A percentile compares a stretch with the other conserved stretches of the same genome.
These are phyloP conservation scores for Cladosporium sp. DNA, from an alignment of 2,329 filamentous ascomycete genomes.

Conservation along the genomic window DNA sequence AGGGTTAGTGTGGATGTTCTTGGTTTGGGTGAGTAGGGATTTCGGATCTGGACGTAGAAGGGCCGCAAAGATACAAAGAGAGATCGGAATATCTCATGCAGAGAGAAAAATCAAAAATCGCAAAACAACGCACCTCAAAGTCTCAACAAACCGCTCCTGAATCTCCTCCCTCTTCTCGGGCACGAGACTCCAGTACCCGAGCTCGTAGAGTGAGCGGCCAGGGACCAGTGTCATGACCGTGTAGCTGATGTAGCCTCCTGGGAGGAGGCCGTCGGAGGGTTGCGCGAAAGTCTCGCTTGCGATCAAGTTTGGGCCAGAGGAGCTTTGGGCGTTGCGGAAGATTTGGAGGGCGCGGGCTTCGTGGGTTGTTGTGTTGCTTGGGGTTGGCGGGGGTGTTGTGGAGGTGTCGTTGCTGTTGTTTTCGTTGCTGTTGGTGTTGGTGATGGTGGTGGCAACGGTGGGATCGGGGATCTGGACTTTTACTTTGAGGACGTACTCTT, in stretches of 20 bases:
- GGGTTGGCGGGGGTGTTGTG: slow-evolving; percentile 23
- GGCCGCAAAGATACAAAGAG: too few relatives aligned
- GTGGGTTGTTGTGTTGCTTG: slow-evolving; percentile 23
- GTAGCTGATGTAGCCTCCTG: slow-evolving; percentile 27
- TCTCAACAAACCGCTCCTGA: slow-evolving; percentile 20
- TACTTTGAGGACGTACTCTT: slow-evolving; percentile 25
- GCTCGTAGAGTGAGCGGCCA: slow-evolving; percentile 24
- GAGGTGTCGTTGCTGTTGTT: slow-evolving; percentile 25
- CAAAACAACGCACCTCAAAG: slow-evolving; percentile 21
- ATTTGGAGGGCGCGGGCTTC: slow-evolving; percentile 24
- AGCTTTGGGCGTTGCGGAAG: slow-evolving; percentile 17
- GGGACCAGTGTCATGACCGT: slow-evolving; percentile 28
- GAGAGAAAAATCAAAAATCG: not conserved
- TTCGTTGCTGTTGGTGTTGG: not conserved
- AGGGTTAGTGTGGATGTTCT: too few relatives aligned
- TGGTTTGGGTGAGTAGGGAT: too few relatives aligned
- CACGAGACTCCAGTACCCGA: slow-evolving; percentile 26
- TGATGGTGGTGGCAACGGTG: too few relatives aligned
- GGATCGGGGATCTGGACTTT: slow-evolving; percentile 24
- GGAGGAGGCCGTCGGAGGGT: slow-evolving; percentile 19
- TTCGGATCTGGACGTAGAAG: too few relatives aligned
- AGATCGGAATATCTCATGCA: too few relatives aligned
- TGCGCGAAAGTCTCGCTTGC: slow-evolving; percentile 21
- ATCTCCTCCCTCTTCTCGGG: slow-evolving; percentile 20
- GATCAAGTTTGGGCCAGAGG: slow-evolving; percentile 24